Conservation (phyloP, 2,329 filamentous ascomycete genomes). For the Diplodia corticola region DNA sequence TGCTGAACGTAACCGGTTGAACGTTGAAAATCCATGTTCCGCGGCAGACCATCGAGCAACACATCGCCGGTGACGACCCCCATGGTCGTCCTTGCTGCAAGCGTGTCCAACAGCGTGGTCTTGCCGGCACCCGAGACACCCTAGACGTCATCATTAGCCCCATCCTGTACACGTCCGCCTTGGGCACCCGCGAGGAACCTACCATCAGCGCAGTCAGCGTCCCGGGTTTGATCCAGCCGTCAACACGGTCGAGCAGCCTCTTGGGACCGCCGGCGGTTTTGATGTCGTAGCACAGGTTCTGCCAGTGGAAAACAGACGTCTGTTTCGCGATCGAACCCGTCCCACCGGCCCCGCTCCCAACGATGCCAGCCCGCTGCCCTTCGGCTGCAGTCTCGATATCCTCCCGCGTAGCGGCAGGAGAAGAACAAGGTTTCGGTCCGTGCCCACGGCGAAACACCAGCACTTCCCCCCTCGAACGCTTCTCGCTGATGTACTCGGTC, state of each 20-base stretch:
- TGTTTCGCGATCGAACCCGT: conserved; percentile 59
- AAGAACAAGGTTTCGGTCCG: conserved; percentile 32
- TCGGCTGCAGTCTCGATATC: conserved; percentile 43
- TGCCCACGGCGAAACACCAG: conserved; percentile 52
- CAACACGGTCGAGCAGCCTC: conserved; percentile 78
- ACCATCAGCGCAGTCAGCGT: conserved; percentile 80
- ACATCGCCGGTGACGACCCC: conserved; percentile 86
- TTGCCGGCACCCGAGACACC: conserved; percentile 92
- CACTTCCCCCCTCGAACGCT: conserved; percentile 55
- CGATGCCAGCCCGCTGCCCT: conserved; percentile 26
- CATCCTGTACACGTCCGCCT: background rate
- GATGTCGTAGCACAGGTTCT: conserved; percentile 75
- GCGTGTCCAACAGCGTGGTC: conserved; percentile 82
- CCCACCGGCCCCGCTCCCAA: conserved; percentile 7
- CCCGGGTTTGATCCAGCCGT: conserved; percentile 92
- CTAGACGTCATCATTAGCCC: conserved; percentile 64
- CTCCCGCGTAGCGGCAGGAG: conserved; percentile 43
- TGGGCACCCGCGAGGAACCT: background rate
- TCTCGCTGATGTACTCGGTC: conserved; percentile 49
- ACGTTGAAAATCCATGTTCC: conserved; percentile 82
- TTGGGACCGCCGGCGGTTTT: conserved; percentile 77
- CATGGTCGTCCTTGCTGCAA: conserved; percentile 84
- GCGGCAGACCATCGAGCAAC: conserved; percentile 72
- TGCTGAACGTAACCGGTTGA: conserved; percentile 93
- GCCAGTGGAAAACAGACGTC: conserved; percentile 83